Percentiles rank a stretch among this genome's conserved stretches.
Evolutionary conservation across 2,329 filamentous ascomycete species (phyloP).

Genomic region (Cladobotryum protrusum): DNA sequence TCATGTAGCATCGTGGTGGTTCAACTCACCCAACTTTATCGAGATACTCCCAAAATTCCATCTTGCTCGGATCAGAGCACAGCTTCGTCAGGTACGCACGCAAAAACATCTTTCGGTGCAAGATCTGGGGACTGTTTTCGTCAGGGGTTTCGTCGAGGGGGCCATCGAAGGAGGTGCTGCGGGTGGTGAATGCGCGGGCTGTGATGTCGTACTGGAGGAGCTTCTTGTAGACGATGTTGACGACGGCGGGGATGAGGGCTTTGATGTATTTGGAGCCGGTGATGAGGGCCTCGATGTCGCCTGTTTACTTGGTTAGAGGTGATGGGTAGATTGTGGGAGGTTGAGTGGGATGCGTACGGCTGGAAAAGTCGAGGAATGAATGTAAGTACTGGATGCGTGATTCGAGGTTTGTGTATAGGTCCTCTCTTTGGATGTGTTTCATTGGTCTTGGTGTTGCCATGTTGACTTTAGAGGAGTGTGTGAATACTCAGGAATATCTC

Average conservation of each 20-base stretch:
- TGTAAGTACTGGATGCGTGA: conserved; percentile 66
- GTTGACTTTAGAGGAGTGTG: not conserved
- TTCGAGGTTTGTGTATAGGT: conserved; percentile 65
- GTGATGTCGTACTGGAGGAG: conserved; percentile 77
- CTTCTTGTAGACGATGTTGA: conserved; percentile 81
- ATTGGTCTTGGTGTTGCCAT: conserved; percentile 29
- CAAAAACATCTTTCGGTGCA: conserved; percentile 70
- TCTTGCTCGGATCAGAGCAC: conserved; percentile 66
- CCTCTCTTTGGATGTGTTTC: conserved; percentile 62
- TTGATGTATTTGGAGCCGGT: conserved; percentile 70
- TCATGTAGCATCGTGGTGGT: not conserved
- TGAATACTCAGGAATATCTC: too few species aligned
- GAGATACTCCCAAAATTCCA: conserved; percentile 78
- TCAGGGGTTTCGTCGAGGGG: conserved; percentile 56
- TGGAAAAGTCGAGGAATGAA: conserved; percentile 68
- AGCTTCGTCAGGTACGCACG: conserved; percentile 70
- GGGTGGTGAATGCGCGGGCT: conserved; percentile 64
- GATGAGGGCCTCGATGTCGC: conserved; percentile 64
- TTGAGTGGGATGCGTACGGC: conserved; percentile 43
- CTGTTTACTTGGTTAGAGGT: conserved; percentile 30
- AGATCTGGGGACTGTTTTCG: conserved; percentile 68
- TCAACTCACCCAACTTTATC: conserved; percentile 67
- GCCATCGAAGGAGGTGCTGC: conserved; percentile 58
- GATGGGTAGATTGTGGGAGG: not conserved
- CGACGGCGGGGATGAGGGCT: conserved; percentile 73